Percentiles rank a stretch among this genome's conserved stretches.
These are phyloP conservation scores for Xylaria grammica DNA, from an alignment of 495 filamentous ascomycete species.

Conservation along the genomic window DNA sequence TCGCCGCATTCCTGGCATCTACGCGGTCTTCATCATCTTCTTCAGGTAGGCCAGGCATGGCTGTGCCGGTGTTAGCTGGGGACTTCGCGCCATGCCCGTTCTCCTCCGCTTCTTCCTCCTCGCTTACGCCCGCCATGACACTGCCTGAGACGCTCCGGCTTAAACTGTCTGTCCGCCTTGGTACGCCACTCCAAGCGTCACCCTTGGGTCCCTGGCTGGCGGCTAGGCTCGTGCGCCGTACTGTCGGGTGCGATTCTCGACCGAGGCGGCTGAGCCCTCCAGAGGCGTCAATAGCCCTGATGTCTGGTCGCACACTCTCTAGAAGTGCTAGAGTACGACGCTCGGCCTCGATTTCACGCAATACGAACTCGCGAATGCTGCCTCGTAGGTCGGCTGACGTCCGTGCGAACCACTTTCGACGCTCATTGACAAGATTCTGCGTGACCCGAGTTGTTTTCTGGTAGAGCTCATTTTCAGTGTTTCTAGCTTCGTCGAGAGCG, in stretches of 20 bases:
- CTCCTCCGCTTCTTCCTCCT: constrained; percentile 53
- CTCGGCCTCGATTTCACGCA: constrained; percentile 95
- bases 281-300: constrained; percentile 86
- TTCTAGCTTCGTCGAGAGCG: constrained; percentile 83
- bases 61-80: constrained; percentile 58
- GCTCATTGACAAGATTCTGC: constrained; percentile 84
- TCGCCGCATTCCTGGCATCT: constrained; percentile 94
- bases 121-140: constrained; percentile 55
- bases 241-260: constrained; percentile 80
- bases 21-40: constrained; percentile 94
- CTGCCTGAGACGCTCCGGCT: constrained; percentile 77
- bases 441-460: constrained; percentile 88
- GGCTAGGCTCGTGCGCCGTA: constrained; percentile 74
- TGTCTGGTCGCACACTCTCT: constrained; percentile 89
- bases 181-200: constrained; percentile 95
- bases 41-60: constrained; percentile 67
- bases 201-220: constrained; percentile 93
- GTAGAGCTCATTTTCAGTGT: constrained; percentile 75
- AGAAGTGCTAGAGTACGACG: constrained; percentile 89
- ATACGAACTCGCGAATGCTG: constrained; percentile 87
- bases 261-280: constrained; percentile 89
- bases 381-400: constrained; percentile 80
- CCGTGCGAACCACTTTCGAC: constrained; percentile 86
- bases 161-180: constrained; percentile 76
- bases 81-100: constrained; percentile 44